These are phyloP conservation scores for Metarhizium brunneum DNA, from an alignment of 2,329 filamentous ascomycete species.

Conservation along the genomic window DNA sequence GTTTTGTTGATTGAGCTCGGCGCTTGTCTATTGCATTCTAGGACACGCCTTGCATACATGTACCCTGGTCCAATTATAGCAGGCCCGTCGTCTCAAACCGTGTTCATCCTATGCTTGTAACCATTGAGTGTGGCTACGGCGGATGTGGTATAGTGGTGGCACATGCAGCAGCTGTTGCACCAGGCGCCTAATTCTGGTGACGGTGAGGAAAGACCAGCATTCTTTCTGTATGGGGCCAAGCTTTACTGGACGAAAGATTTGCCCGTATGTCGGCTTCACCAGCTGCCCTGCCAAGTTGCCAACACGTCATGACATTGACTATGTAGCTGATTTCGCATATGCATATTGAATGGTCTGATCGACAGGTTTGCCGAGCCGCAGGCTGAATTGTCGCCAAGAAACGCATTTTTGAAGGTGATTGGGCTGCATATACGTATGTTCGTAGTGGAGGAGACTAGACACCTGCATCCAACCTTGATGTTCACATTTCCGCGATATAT, in stretches of 20 bases:
- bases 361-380: not conserved
- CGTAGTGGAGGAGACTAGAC: too few species aligned
- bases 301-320: not conserved
- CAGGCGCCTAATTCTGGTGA: not conserved
- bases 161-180: not conserved
- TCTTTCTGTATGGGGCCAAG: not conserved
- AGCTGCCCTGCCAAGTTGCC: not conserved
- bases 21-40: not conserved
- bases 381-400: too few species aligned
- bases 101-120: not conserved
- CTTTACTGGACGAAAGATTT: not conserved
- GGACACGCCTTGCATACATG: not conserved
- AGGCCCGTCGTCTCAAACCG: not conserved
- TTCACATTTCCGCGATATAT: not conserved
- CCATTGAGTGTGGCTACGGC: not conserved
- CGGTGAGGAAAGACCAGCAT: not conserved
- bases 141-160: not conserved
- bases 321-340: not conserved
- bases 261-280: too few species aligned
- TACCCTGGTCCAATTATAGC: not conserved
- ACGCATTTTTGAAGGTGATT: too few species aligned
- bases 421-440: too few species aligned
- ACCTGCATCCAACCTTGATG: too few species aligned
- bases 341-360: not conserved
- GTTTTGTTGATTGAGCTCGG: too few species aligned